Conservation (phyloP, 73 alveolate genomes). For the Paramecium sonneborni region DNA sequence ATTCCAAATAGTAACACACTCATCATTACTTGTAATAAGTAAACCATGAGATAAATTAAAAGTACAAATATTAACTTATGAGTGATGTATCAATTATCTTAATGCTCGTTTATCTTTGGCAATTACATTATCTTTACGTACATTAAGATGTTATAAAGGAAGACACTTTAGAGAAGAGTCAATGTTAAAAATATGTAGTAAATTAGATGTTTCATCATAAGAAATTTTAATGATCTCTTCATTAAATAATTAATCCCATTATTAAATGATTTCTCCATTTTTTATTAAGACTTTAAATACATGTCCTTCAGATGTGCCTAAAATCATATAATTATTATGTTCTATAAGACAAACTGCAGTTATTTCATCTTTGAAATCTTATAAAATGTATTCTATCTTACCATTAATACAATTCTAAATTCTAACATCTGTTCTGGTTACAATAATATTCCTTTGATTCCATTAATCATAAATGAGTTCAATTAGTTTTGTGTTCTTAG, state of each 20-base stretch:
- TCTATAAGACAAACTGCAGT: constrained; percentile 12
- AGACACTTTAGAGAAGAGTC: constrained; percentile 28
- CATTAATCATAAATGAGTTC: constrained; percentile 17
- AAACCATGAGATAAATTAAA: constrained; percentile 41
- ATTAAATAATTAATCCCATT: constrained; percentile 30
- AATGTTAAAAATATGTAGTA: not conserved
- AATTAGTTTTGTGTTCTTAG: not conserved
- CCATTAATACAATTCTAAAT: not conserved
- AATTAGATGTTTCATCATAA: constrained; percentile 26
- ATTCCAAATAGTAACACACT: not conserved
- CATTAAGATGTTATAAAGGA: not conserved
- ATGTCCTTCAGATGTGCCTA: constrained; percentile 20
- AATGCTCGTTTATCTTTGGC: constrained; percentile 38
- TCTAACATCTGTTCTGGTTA: constrained; percentile 34
- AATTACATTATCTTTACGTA: not conserved
- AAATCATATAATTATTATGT: constrained; percentile 12
- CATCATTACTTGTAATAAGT: not conserved
- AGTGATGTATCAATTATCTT: not conserved
- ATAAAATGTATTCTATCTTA: not conserved
- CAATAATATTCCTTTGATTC: constrained; percentile 30
- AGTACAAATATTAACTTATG: not conserved
- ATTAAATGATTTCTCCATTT: not conserved
- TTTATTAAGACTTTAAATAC: not conserved
- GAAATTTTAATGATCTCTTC: not conserved
- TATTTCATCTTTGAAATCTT: constrained; percentile 28